Evolutionary conservation across 1,284 basidiomycete genomes (phyloP).

Genomic region (Vanrija sp.): DNA sequence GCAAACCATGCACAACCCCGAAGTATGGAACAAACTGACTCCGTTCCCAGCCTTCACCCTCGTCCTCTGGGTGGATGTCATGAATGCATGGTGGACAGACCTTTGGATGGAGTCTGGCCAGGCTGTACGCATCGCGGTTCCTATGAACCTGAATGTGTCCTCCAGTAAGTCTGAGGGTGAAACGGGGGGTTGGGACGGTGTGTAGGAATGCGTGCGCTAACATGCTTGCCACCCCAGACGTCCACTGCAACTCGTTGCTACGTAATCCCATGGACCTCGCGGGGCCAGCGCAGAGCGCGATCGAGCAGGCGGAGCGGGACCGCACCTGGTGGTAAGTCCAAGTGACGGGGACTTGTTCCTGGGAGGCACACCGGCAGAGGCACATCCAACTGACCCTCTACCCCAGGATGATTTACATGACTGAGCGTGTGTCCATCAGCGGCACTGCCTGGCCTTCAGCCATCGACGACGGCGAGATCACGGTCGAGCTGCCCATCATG

Average conservation of each 20-base stretch:
- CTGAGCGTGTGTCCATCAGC: constrained; percentile 16
- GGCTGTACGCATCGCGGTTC: constrained; percentile 29
- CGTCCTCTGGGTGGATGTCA: constrained; percentile 29
- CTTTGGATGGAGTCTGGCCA: constrained; percentile 37
- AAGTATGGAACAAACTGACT: neutral
- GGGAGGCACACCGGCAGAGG: neutral
- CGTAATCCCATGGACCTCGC: constrained; percentile 16
- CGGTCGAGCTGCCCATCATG: constrained; percentile 37
- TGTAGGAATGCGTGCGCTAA: neutral
- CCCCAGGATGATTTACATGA: constrained; percentile 28
- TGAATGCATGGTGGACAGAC: constrained; percentile 40
- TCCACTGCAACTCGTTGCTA: constrained; percentile 3
- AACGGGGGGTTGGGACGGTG: too few relatives aligned
- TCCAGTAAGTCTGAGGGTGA: constrained; percentile 18
- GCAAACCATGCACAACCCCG: too few relatives aligned
- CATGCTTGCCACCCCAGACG: neutral
- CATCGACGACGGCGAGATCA: constrained; percentile 35
- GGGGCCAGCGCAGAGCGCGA: constrained; percentile 11
- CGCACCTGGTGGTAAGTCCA: constrained; percentile 38
- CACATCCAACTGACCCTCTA: too few relatives aligned
- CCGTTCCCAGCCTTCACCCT: constrained; percentile 23
- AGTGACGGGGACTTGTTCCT: neutral
- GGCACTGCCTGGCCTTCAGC: constrained; percentile 6
- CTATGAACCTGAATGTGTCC: constrained; percentile 31
- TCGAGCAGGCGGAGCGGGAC: constrained; percentile 38